Base-by-base conservation (phyloP, 495 filamentous ascomycete species). In the Antarctomyces pellizariae region DNA sequence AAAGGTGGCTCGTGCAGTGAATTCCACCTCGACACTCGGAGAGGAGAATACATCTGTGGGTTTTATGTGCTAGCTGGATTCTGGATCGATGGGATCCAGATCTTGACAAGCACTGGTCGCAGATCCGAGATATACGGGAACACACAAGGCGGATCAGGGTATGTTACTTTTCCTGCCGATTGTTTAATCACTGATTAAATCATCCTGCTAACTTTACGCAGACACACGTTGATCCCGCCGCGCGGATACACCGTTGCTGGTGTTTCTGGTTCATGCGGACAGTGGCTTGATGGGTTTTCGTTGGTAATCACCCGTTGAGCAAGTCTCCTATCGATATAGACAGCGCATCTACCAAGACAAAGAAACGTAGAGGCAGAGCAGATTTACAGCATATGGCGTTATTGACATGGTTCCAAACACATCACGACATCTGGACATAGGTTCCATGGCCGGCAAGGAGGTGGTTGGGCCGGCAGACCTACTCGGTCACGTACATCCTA, bases 71-170 rank as follows among this genome's bases (percentile, higher is more conserved):
- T 82, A 34, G 65, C 77, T 22, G 79, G 79, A 7, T 49, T 64
- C 18, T 86, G 78, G 75, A 75, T 93, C 34, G 82, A 92, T 46
- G 86, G 67, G 8, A 65, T 97, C 28, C 78, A 92, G 43, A 73
- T 97, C 31, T 46, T 93, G 41, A 93, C 86, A 5, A 92, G 73
- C 40, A 49, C 75, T 16, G 84, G 82, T 16, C 61, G 86, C 33
- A 75, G 70, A 44, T 93, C 84, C 3, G 67, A 71, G 22, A 42
- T 89, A 21, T 93, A 66, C 57, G 86, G 86, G 9, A 91, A 91
- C 42, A 47, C 70, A 7, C 50, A 53, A 31, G 82, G 82, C 25
- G 84, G 86, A 26, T 73, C 69, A 37, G 67, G 69, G 86, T 93
- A 67, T 44, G 69, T 54, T 35, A 41, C 21, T 16, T 32, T 13